Evolutionary conservation across 805 yeast genomes (phyloP), one percentile per base, ranked within the genome.

Genomic region (Wickerhamiella australiensis): DNA sequence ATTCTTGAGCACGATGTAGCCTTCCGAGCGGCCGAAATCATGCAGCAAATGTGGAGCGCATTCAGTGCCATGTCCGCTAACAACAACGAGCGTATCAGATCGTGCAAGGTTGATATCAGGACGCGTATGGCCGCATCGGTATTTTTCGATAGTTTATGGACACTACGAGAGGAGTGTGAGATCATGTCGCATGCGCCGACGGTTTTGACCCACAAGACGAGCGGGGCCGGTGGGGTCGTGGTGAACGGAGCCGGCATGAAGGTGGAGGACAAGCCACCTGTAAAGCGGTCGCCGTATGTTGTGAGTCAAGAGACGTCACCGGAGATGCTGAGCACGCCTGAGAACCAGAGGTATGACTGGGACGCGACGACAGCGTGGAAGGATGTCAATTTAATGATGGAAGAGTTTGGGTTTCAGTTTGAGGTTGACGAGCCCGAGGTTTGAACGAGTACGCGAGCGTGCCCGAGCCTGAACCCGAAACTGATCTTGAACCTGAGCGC

Each of bases 111-210:
- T 21, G 74, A 62, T 2, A 80, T 88, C 13, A 72, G 84, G 46
- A 81, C 94, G 4, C 75, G 98, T 57, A 82, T 86, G 94, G 77
- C 94, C 7, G 96, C 95, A 0, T 81, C 92, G 52, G 86, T 88
- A 2, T 86, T 90, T 58, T 92, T 90, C 64, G 98, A 92, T 65
- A 81, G 90, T 58, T 68, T 90, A 46, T 84, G 88, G 78, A 74
- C 85, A 3, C 68, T 92, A 59, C 70, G 95, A 57, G 90, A 85
- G 56, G 82, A 85, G 62, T 85, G 86, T 53, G 96, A 96, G 12
- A 83, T 87, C 82, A 56, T 59, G 26, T 61, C 66, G 7, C 63
- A 58, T 20, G 68, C 68, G 0, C 68, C 68, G 7, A 58, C 67
- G 0, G 58, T 57, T 3, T 60, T 65, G 20, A 42, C 46, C 15